Evolutionary conservation across 2,329 filamentous ascomycete genomes (phyloP), one percentile per base, ranked within the genome.

Genomic region (Ophiosphaerella narmari): DNA sequence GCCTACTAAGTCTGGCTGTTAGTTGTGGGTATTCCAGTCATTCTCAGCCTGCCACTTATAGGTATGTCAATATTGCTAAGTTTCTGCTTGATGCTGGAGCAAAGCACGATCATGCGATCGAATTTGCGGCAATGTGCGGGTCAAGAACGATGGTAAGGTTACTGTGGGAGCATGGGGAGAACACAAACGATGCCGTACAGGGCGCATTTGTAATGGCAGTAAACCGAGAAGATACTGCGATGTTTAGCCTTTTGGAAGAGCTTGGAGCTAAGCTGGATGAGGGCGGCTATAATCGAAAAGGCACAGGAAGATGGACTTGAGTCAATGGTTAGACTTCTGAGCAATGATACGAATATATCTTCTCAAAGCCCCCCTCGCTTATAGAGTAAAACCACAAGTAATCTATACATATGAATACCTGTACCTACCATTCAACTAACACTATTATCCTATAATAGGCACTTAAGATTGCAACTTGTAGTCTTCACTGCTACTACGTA

Each of bases 151-250:
- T 46, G n/a, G 35, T 46, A 9, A 46, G 24, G 24, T 18, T 33
- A 39, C 43, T 46, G n/a, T 39, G 24, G 34, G 35, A 46, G 2
- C 26, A 46, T 33, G 24, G 35, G 32, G 34, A 38, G 34, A 24
- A 46, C 32, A 33, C 13, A 43, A 14, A 34, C n/a, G 31, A 43
- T n/a, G 40, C 40, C 29, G 32, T 43, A 23, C 40, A 43, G 31
- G 40, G 77, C 76, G 1, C 39, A 4, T 24, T 40, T 16, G 39
- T 26, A 31, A 31, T 32, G 11, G 6, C 11, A 35, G 26, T 35
- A 12, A 12, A 34, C 11, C 33, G 33, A 34, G 33, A 34, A 14
- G 33, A 34, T 14, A 34, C 33, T 11, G 33, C 33, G 33, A 14
- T 34, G 14, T 34, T 34, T 14, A 34, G n/a, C 3, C 33, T 34